Base-by-base conservation (phyloP, 306 rosid species). In the Glycine tomentella region DNA sequence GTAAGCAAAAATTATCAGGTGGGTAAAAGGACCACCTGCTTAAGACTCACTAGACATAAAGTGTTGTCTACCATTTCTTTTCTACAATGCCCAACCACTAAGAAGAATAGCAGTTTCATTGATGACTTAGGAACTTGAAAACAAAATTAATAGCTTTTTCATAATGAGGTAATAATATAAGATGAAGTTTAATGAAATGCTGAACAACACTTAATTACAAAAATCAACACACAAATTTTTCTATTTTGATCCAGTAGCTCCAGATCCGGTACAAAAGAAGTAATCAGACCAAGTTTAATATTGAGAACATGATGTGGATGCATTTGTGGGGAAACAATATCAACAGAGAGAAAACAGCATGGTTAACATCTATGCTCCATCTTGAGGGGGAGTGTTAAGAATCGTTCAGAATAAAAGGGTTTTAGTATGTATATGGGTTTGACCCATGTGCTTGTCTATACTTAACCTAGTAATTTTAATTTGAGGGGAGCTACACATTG, bases 11-110 rank as follows among this genome's bases (percentile, higher is more conserved):
- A 7, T 5, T 63, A 40, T 9, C n/a, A 34, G 52, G 46, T 34
- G 31, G 58, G 12, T 17, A 25, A 31, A 74, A 49, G 10, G 33
- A 14, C 20, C 57, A 25, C 20, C 65, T 61, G 6, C 40, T 44
- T 58, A 72, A 79, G 63, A 73, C 59, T 13, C 11, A 33, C 66
- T 56, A 25, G 31, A 25, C 31, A 2, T 25, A 55, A 61, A 61
- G 36, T 49, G 61, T 25, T 50, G 61, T 48, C 66, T 70, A 15
- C 17, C 45, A 42, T 50, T 62, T 72, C 53, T 11, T 63, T 51
- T 48, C 58, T 49, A 69, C 31, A 50, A 36, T 56, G 64, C 20
- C 72, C 34, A 86, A 64, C 61, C 72, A 66, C 61, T 31, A 31
- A 53, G 56, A 10, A 52, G 31, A 25, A 25, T 11, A 46, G 45